Percentiles rank a stretch among this genome's conserved stretches.
Conservation (phyloP, 345 rosid species). For the Euphorbia lathyris region DNA sequence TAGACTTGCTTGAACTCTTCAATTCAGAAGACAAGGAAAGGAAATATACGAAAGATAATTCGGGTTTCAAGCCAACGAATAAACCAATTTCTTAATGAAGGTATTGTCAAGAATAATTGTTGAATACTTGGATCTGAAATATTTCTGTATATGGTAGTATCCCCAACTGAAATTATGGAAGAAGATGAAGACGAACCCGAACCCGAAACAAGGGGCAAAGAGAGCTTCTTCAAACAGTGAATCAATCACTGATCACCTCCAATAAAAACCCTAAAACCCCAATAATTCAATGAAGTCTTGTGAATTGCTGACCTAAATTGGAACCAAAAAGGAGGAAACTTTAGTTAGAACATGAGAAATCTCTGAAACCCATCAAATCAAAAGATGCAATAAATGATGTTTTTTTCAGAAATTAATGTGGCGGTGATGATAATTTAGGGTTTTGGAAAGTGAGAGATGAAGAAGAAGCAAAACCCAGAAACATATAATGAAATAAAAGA, state of each 20-base stretch:
- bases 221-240: slow-evolving; percentile 10
- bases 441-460: slow-evolving; percentile 39
- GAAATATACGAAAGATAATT: slow-evolving; percentile 21
- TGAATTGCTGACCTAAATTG: slow-evolving; percentile 43
- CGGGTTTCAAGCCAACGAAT: slow-evolving; percentile 19
- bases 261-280: slow-evolving; percentile 34
- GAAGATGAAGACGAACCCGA: slow-evolving; percentile 24
- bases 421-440: slow-evolving; percentile 40
- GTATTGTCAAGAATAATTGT: slow-evolving; percentile 17
- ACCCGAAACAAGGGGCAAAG: slow-evolving; percentile 32
- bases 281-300: slow-evolving; percentile 48
- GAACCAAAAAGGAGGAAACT: slow-evolving; percentile 37
- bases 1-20: slow-evolving; percentile 22
- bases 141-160: slow-evolving; percentile 18
- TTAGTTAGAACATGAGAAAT: slow-evolving; percentile 51
- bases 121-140: slow-evolving; percentile 30
- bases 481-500: slow-evolving; percentile 25
- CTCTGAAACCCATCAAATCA: slow-evolving; percentile 40
- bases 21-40: slow-evolving; percentile 15
- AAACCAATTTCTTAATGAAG: slow-evolving; percentile 21
- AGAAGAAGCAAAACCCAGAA: slow-evolving; percentile 46
- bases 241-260: slow-evolving; percentile 40
- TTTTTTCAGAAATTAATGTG: slow-evolving; percentile 23
- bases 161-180: slow-evolving; percentile 20
- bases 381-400: slow-evolving; percentile 36